Conservation (phyloP, 257 asterid species). For the Voacanga thouarsii region DNA sequence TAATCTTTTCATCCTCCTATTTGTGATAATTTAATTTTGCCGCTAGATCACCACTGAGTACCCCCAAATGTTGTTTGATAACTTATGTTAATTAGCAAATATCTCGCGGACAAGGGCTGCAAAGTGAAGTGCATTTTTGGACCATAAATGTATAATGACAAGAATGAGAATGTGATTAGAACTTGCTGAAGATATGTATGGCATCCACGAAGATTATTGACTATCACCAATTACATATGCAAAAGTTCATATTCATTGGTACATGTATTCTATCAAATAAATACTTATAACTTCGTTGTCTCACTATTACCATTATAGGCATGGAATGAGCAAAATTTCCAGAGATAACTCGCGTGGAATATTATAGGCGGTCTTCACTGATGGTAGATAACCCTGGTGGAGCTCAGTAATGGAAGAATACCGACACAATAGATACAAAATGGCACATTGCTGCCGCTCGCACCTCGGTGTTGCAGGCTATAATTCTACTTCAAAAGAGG, state of each 20-base stretch:
- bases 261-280: background rate
- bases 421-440: background rate
- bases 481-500: constrained; percentile 44
- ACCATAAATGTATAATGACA: background rate
- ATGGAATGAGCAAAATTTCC: no score
- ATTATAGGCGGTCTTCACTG: background rate
- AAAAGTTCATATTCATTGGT: background rate
- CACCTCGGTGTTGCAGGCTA: background rate
- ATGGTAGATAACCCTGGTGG: background rate
- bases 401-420: background rate
- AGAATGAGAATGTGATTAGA: no score
- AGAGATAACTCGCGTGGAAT: no score
- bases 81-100: background rate
- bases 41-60: background rate
- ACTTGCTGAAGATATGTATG: background rate
- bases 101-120: no score
- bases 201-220: background rate
- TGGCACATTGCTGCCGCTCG: background rate
- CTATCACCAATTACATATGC: background rate
- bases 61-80: no score
- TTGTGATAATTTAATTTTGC: background rate
- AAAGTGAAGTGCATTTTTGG: background rate
- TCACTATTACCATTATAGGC: constrained; percentile 1
- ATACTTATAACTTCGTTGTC: background rate
- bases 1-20: background rate